A percentile compares a stretch with the other conserved stretches of the same genome.
Evolutionary conservation across 805 yeast species (phyloP).

Genomic region (Candida broadrunensis): DNA sequence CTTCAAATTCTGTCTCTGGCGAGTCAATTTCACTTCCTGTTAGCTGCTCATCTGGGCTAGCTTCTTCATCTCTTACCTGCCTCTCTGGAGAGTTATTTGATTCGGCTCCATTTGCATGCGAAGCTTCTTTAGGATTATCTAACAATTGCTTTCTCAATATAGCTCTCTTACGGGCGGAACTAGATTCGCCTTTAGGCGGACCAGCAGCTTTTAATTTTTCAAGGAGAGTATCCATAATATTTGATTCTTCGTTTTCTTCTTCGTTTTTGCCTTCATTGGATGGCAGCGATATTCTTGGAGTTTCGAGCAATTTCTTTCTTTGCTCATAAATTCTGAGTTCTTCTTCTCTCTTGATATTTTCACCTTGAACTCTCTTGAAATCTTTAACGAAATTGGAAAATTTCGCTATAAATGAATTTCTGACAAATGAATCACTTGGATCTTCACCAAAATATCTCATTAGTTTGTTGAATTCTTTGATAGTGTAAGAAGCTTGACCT

Average conservation of each 20-base stretch:
- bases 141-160: conserved; percentile 62
- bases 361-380: conserved; percentile 62
- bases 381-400: conserved; percentile 59
- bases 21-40: conserved; percentile 7
- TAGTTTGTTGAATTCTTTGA: conserved; percentile 51
- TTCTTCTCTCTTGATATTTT: conserved; percentile 66
- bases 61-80: not conserved
- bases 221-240: conserved; percentile 80
- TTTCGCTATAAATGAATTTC: conserved; percentile 59
- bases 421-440: conserved; percentile 49
- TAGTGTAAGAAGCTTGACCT: conserved; percentile 49
- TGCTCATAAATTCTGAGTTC: conserved; percentile 70
- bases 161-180: conserved; percentile 79
- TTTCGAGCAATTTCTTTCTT: conserved; percentile 62
- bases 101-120: not conserved
- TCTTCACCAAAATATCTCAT: conserved; percentile 76
- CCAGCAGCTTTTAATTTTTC: conserved; percentile 88
- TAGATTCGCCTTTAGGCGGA: conserved; percentile 70
- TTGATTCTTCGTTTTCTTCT: conserved; percentile 37
- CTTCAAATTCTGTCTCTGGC: conserved; percentile 7
- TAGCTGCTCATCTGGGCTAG: conserved; percentile 3
- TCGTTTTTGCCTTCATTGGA: conserved; percentile 1
- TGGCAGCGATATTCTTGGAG: conserved; percentile 22
- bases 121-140: conserved; percentile 23
- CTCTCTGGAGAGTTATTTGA: not conserved